phyloP scores from a whole-genome alignment of 129 eudicot genomes.

The Ambrosia artemisiifolia region DNA sequence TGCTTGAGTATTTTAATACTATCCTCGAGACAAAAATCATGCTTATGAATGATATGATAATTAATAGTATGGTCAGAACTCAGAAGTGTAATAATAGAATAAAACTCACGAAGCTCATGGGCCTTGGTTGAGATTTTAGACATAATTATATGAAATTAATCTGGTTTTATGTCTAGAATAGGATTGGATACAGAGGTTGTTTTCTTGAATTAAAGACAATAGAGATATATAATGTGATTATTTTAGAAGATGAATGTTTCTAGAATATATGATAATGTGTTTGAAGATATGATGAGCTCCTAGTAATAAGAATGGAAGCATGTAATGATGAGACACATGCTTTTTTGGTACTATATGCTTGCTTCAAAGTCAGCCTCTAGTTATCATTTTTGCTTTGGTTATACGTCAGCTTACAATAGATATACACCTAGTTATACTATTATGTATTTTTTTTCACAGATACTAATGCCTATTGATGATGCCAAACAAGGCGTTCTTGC shows the following conservation, averaged over 20 bases:
- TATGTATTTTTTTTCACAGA: neutral
- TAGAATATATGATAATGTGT: too few species aligned
- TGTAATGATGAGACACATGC: neutral
- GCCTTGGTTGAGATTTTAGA: neutral
- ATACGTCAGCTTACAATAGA: neutral
- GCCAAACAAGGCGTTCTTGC: neutral
- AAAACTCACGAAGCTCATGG: neutral
- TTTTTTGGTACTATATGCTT: neutral
- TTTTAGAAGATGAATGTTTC: neutral
- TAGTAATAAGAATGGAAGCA: neutral
- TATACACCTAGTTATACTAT: neutral
- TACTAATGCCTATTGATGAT: neutral
- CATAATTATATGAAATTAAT: neutral
- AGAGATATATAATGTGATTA: too few species aligned
- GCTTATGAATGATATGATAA: neutral
- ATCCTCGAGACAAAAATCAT: too few species aligned
- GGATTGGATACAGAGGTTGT: neutral
- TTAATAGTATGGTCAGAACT: neutral
- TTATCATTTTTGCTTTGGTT: conserved; percentile 2
- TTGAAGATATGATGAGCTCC: neutral
- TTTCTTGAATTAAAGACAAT: too few species aligned
- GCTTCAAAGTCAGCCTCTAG: neutral
- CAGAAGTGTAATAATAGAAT: neutral
- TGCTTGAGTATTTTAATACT: too few species aligned
- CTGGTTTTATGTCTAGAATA: neutral